These are phyloP conservation scores for Podaxis pistillaris DNA, from an alignment of 768 basidiomycete genomes.

Conservation along the genomic window DNA sequence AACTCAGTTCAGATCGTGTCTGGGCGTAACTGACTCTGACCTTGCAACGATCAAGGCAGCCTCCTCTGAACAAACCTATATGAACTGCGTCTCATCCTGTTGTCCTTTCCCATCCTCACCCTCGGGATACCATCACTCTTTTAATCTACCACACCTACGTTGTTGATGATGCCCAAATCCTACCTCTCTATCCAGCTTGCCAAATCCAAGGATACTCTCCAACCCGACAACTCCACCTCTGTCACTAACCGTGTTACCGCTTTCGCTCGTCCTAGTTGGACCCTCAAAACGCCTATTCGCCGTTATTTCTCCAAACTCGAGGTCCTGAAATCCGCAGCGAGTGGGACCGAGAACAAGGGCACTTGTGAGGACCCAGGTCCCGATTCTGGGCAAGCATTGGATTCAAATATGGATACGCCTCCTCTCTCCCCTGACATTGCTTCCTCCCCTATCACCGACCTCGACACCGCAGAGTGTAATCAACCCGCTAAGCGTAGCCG, in stretches of 20 bases:
- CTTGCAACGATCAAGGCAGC: background rate
- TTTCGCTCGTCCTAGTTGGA: background rate
- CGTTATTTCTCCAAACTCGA: constrained; percentile 38
- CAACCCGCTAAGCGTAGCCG: background rate
- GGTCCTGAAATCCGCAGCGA: constrained; percentile 23
- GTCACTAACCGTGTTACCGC: background rate
- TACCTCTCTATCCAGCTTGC: background rate
- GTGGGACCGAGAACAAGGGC: constrained; percentile 26
- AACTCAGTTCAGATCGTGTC: background rate
- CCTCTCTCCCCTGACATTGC: background rate
- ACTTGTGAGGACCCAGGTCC: constrained; percentile 17
- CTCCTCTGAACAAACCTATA: background rate
- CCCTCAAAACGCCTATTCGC: constrained; percentile 29
- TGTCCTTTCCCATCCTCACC: background rate
- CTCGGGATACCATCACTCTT: too few species aligned
- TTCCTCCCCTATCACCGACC: background rate
- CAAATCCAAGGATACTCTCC: background rate
- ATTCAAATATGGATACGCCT: background rate
- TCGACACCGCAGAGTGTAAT: background rate
- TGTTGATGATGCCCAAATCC: constrained; percentile 1
- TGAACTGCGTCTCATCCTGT: background rate
- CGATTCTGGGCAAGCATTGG: constrained; percentile 1
- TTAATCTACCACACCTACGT: background rate
- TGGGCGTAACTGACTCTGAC: background rate
- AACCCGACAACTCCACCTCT: constrained; percentile 7